A percentile compares a stretch with the other conserved stretches of the same genome.
phyloP scores from a whole-genome alignment of 768 basidiomycete genomes.

The Suillus discolor region DNA sequence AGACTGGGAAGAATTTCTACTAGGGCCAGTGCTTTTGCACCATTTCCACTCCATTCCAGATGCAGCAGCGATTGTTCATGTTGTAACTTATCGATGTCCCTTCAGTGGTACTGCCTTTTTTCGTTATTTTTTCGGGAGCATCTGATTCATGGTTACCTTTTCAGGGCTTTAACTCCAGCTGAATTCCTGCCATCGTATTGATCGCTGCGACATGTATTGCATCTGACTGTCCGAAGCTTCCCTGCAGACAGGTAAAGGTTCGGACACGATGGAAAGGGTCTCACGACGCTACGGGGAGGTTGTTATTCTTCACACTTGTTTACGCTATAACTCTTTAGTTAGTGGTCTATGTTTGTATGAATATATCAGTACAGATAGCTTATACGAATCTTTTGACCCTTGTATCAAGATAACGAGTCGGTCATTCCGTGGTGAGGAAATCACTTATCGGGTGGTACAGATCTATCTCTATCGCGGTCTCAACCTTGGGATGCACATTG shows the following conservation, averaged over 20 bases:
- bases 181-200: neutral
- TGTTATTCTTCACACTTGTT: neutral
- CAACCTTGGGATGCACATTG: neutral
- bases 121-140: neutral
- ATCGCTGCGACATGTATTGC: neutral
- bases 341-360: neutral
- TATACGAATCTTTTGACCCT: neutral
- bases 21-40: neutral
- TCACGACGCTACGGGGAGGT: neutral
- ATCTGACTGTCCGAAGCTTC: neutral
- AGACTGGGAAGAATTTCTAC: neutral
- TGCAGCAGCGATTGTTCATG: neutral
- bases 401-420: neutral
- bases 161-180: neutral
- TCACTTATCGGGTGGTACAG: neutral
- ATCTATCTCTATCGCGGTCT: conserved; percentile 3
- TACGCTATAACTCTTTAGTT: neutral
- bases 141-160: neutral
- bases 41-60: neutral
- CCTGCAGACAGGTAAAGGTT: neutral
- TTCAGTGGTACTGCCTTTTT: neutral
- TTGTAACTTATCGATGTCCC: neutral
- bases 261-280: neutral
- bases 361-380: neutral
- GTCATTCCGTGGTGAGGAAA: neutral